Base-by-base conservation (phyloP, 225 moss, liverwort and hornwort genomes). In the Bryoerythrophyllum caledonicum region DNA sequence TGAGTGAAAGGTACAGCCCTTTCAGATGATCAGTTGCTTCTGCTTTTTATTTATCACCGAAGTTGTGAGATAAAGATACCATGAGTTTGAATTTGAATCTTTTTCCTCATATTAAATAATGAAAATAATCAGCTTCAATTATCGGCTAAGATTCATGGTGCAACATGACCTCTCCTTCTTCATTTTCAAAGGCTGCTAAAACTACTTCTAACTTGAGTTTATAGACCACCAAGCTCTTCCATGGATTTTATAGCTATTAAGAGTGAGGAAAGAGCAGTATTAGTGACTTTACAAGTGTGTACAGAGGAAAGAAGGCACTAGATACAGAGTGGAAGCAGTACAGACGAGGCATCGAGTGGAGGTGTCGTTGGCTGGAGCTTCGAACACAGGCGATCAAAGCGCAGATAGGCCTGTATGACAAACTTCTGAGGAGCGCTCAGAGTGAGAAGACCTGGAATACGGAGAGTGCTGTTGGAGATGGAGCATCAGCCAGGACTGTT, bases 261-360 rank as follows among this genome's bases (percentile, higher is more conserved):
- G n/a, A 44, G 44, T 44, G 15, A 44, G 15, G 14, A 44, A 44
- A 44, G 12, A 43, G 12, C 15, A 44, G 43, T 32, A 5, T 55
- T 20, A n/a, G 1, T n/a, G 28, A 44, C 14, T 44, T 44, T 15
- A 44, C 15, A 15, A 44, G 41, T 83, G 68, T 75, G 48, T 80
- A 71, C 90, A 94, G 96, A 84, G 90, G 87, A 48, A 97, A 84
- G 79, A 92, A 90, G 81, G 90, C 90, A 44, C 84, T 97, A 78
- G 91, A 97, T 78, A 66, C 90, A 38, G 94, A 97, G 24, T 97
- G 96, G 96, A 97, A 90, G 85, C 86, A 83, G 82, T 87, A 82
- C 75, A 89, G 96, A 75, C 88, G 96, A 58, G 96, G 96, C 43
- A 94, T 94, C 77, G 94, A 94, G 76, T 97, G 96, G 96, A 94